Base-by-base conservation (phyloP, 148 eudicot species). In the Amaranthus hypochondriacus region DNA sequence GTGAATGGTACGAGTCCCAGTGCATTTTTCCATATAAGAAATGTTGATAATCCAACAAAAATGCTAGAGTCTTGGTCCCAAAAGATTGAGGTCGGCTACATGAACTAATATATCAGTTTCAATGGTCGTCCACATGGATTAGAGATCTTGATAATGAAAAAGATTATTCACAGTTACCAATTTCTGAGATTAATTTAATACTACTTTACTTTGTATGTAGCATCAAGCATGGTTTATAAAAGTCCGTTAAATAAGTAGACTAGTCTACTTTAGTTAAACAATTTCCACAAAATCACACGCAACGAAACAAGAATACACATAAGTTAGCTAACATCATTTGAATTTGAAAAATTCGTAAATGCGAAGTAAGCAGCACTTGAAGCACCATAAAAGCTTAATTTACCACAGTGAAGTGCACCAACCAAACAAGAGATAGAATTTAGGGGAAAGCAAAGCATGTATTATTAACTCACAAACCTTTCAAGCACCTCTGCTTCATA, bases 391-490 rank as follows among this genome's bases (percentile, higher is more conserved):
- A 4, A 6, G 8, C 10, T 66, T n/a, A 7, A 4, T 62, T 28
- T 62, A 66, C 8, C 49, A 3, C 3, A 7, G 21, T 62, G n/a
- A 67, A 49, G 47, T 67, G 18, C 43, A 9, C 56, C 46, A 50
- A 21, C 14, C 70, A 50, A 50, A 49, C 13, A 50, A 21, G 28
- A 46, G 44, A 55, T 50, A 18, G 56, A 50, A 15, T 43, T 15
- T 8, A 49, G 47, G 68, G 64, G 52, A 59, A 74, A 66, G 47
- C 56, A 56, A 69, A 70, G 54, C 53, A 65, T 48, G 51, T 47
- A 14, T 50, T 39, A 50, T 9, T 15, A 73, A 68, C 43, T 80
- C 50, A 82, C 82, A 71, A 46, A 96, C 99, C 96, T 92, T 68
- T 85, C 74, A 28, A 76, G 79, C 76, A 77, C 80, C 64, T 83